Percentiles rank a stretch among this genome's conserved stretches.
Conservation (phyloP, 75 land plant genomes). For the Sequoia sempervirens region DNA sequence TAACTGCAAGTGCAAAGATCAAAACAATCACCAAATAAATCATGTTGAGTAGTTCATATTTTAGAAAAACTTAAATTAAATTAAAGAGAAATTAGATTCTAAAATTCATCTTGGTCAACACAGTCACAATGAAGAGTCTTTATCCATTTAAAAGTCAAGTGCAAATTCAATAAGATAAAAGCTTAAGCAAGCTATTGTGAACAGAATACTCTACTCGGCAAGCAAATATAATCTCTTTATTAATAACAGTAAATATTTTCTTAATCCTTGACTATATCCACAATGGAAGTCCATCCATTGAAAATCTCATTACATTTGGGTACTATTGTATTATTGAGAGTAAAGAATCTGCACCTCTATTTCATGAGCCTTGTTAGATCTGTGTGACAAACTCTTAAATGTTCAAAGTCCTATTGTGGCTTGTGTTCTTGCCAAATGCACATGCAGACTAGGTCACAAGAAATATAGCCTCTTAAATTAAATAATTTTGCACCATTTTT, state of each 20-base stretch:
- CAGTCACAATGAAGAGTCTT: background rate
- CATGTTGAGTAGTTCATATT: background rate
- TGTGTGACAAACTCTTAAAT: background rate
- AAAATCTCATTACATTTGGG: background rate
- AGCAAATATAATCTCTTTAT: background rate
- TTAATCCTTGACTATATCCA: background rate
- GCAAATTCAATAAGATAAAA: background rate
- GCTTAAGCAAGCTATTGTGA: background rate
- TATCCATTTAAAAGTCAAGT: background rate
- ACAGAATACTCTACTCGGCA: background rate
- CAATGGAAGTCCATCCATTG: background rate
- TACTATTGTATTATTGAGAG: background rate
- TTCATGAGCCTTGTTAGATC: background rate
- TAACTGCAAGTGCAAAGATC: slow-evolving; percentile 68
- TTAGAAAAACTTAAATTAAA: background rate
- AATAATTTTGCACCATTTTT: background rate
- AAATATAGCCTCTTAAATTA: background rate
- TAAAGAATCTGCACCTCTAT: background rate
- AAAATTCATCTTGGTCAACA: background rate
- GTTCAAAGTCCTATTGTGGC: background rate
- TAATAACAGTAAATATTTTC: background rate
- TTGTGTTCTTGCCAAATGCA: background rate
- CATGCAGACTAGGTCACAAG: background rate
- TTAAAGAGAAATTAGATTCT: background rate
- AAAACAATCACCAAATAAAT: background rate